Evolutionary conservation across 345 rosid species (phyloP).

Genomic region (Hirschfeldia incana): DNA sequence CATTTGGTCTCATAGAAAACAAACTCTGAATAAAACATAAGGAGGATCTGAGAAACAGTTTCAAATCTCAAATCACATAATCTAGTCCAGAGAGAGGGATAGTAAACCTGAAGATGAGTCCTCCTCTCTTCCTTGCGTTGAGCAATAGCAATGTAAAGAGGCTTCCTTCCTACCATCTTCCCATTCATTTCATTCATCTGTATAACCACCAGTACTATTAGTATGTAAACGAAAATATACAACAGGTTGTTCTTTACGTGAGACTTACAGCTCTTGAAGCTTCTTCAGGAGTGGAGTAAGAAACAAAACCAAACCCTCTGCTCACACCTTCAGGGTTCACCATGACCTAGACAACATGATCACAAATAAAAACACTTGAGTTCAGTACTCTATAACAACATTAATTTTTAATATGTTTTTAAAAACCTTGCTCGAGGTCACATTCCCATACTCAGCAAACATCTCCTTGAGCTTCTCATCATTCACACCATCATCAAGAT

Average conservation of each 20-base stretch:
- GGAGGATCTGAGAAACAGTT: background rate
- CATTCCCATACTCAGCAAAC: conserved; percentile 64
- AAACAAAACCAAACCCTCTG: conserved; percentile 78
- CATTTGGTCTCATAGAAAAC: conserved; percentile 33
- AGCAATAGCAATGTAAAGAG: conserved; percentile 71
- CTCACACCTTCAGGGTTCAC: conserved; percentile 54
- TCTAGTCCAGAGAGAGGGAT: background rate
- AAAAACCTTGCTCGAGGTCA: conserved; percentile 67
- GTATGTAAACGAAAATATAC: background rate
- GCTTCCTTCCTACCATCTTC: conserved; percentile 63
- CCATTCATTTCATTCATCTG: conserved; percentile 73
- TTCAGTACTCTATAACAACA: background rate
- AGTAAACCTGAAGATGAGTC: conserved; percentile 58
- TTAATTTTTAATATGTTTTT: background rate
- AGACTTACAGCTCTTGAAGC: conserved; percentile 60
- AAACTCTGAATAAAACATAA: conserved; percentile 13
- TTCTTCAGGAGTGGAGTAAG: conserved; percentile 70
- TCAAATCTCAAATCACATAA: background rate
- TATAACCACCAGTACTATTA: background rate
- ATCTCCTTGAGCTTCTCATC: conserved; percentile 63
- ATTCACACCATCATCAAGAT: conserved; percentile 56
- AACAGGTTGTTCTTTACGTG: background rate
- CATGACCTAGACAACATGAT: conserved; percentile 49
- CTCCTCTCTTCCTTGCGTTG: conserved; percentile 79
- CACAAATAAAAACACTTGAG: background rate